Percentiles rank a stretch among this genome's conserved stretches.
Evolutionary conservation across 352 stramenopile species (phyloP).

Genomic region (Pythium vanterpoolii): DNA sequence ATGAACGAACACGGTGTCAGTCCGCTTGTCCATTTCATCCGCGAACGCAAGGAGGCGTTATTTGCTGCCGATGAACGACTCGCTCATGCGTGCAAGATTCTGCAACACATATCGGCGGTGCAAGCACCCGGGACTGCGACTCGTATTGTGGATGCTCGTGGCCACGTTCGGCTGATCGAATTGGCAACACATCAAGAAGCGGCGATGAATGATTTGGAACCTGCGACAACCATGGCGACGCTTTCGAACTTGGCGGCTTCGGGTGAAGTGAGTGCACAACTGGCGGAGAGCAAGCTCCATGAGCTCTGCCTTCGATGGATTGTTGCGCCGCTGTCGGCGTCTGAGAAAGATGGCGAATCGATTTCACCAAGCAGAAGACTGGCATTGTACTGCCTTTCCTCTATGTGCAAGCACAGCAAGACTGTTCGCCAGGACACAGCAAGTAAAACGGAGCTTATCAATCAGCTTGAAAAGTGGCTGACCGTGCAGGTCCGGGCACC

Average conservation of each 20-base stretch:
- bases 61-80: constrained; percentile 38
- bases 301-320: constrained; percentile 44
- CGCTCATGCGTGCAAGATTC: constrained; percentile 35
- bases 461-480: constrained; percentile 30
- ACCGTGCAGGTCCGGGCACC: neutral
- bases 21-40: constrained; percentile 44
- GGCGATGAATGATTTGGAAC: constrained; percentile 10
- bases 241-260: constrained; percentile 42
- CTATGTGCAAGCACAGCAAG: constrained; percentile 35
- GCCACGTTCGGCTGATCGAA: constrained; percentile 39
- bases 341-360: neutral
- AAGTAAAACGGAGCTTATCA: constrained; percentile 20
- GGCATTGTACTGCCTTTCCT: constrained; percentile 33
- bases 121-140: constrained; percentile 24
- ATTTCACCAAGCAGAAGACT: constrained; percentile 14
- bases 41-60: constrained; percentile 27
- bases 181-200: constrained; percentile 25
- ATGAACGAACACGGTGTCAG: constrained; percentile 36
- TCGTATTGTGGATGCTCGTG: constrained; percentile 36
- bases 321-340: constrained; percentile 4
- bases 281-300: constrained; percentile 44
- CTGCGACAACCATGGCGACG: constrained; percentile 37
- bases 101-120: constrained; percentile 38
- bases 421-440: constrained; percentile 29
- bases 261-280: constrained; percentile 22